Base-by-base conservation (phyloP, 1,284 basidiomycete species). In the Clitocybe nebularis region DNA sequence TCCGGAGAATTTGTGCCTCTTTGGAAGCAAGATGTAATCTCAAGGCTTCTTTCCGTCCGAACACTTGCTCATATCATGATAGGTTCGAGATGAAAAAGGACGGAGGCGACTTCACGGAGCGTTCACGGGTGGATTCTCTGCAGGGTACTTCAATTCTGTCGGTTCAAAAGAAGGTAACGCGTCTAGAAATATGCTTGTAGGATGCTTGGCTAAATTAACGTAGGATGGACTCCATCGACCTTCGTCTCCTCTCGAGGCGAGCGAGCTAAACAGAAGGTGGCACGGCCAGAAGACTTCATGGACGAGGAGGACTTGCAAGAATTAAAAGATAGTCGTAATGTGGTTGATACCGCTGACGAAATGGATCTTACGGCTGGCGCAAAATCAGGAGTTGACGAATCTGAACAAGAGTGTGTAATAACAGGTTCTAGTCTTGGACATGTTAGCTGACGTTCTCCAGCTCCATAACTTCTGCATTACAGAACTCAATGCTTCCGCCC, bases 61-160 rank as follows among this genome's bases (percentile, higher is more conserved):
- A 32, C 4, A 16, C n/a, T 16, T 17, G 7, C 19, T 9, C 14
- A 6, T 3, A 21, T 28, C 13, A 22, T 33, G 17, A 6, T 55
- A 93, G 85, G 93, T 93, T 1, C 75, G 86, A 50, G 95, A 99
- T 69, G 95, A 97, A 64, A 84, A 97, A 61, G 96, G 96, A 4
- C 74, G 95, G 37, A 71, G 92, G 49, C 73, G 95, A 42, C 74
- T 99, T 32, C 95, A 99, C 60, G 95, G 96, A 10, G 96, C 95
- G 3, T 99, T 99, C 67, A 98, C 94, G 0, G 96, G 95, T 20
- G 96, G 95, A 5, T 99, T 92, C 72, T 93, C 89, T 26, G 96
- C 95, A 7, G 95, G 95, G 0, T 98, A 98, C 68, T 98, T 88
- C 71, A 99, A 99, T 63, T 82, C 85, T 0, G 95, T 96, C 14